Base-by-base conservation (phyloP, 1,139 yeast species). In the Taphrina flavorubra region DNA sequence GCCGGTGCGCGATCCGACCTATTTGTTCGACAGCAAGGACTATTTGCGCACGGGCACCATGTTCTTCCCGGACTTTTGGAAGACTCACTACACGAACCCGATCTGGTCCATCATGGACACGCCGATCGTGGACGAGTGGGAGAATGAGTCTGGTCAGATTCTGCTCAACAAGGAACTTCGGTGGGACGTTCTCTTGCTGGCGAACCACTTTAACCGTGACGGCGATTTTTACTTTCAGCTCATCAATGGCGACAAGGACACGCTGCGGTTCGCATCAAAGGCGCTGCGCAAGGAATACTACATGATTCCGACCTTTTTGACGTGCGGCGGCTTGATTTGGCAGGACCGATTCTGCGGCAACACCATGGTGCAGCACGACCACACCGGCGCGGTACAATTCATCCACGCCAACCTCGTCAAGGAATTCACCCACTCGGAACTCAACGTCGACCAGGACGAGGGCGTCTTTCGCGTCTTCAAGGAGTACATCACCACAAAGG, bases 21-120 rank as follows among this genome's bases (percentile, higher is more conserved):
- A 65, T 49, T 51, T 65, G n/a, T 65, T 65, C 5, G 63, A 58
- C 16, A 56, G 57, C 34, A 51, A 47, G n/a, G 68, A 65, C n/a
- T 65, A 57, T 25, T 36, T 44, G 49, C 47, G 63, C n/a, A 65
- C 68, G 16, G 68, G 68, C 18, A 65, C 68, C 53, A 65, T 65
- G 68, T 65, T 65, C 51, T 65, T 57, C 18, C 68, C 68, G 11
- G 68, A 65, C 51, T 65, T 57, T 34, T 65, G 68, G 68, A 65
- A 65, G 59, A 65, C 68, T 34, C 68, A 65, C 44, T 57, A 42
- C 44, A 58, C 63, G 14, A 65, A 65, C 34, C 68, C 68, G 42
- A 57, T 65, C 42, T 65, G 68, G 68, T n/a, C 14, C 20, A 65
- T 65, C 34, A 36, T 36, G 34, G 68, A 65, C 36, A 25, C 68